Conservation (phyloP, 805 yeast species). For the Millerozyma miso region DNA sequence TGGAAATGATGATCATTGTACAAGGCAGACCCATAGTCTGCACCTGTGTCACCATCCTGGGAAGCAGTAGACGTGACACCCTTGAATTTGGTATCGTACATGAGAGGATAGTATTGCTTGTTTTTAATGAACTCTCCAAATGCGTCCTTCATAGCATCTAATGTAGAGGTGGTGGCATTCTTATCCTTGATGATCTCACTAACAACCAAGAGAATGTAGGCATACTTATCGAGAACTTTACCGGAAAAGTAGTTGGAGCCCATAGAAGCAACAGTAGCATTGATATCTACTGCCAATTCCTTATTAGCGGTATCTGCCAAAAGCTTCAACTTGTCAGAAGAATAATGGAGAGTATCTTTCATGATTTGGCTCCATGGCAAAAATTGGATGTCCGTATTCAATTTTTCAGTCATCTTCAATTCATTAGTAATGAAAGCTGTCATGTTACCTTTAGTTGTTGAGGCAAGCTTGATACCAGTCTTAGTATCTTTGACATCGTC, state of each 20-base stretch:
- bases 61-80: constrained; percentile 55
- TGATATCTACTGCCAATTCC: constrained; percentile 46
- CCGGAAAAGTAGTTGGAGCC: constrained; percentile 50
- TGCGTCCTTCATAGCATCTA: constrained; percentile 38
- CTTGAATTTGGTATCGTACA: constrained; percentile 51
- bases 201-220: constrained; percentile 50
- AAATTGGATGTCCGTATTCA: constrained; percentile 38
- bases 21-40: constrained; percentile 68
- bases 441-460: constrained; percentile 52
- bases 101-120: constrained; percentile 45
- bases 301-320: constrained; percentile 43
- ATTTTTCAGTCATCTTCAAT: constrained; percentile 34
- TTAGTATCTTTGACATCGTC: constrained; percentile 19
- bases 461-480: constrained; percentile 41
- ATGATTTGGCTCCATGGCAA: constrained; percentile 41
- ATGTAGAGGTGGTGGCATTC: constrained; percentile 31
- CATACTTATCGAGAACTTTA: constrained; percentile 52
- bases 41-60: constrained; percentile 40
- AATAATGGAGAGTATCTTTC: constrained; percentile 30
- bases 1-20: constrained; percentile 89
- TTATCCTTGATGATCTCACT: constrained; percentile 44
- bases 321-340: constrained; percentile 39
- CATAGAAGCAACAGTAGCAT: constrained; percentile 30
- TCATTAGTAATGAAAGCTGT: constrained; percentile 38
- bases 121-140: constrained; percentile 38